Percentiles rank a stretch among this genome's conserved stretches.
Conservation (phyloP, 2,329 filamentous ascomycete genomes). For the Ilyonectria destructans region DNA sequence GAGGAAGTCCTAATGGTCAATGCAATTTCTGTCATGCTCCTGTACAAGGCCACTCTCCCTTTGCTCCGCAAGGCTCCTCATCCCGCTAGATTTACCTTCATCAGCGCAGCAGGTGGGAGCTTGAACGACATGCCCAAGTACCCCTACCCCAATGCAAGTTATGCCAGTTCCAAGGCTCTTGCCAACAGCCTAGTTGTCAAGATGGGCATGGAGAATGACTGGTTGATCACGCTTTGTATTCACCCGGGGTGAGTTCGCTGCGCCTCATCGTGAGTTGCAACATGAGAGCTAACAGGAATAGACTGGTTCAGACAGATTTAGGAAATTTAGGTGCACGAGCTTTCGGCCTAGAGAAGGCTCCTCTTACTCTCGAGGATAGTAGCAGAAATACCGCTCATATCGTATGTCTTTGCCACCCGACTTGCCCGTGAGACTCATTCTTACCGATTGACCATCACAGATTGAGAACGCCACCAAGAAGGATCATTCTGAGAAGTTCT, state of each 20-base stretch:
- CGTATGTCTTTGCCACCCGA: background rate
- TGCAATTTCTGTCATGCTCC: background rate
- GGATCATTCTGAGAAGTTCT: background rate
- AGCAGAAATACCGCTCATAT: background rate
- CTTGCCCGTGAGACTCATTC: background rate
- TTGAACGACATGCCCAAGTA: background rate
- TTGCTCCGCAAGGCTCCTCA: background rate
- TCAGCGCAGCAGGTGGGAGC: background rate
- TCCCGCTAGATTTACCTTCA: background rate
- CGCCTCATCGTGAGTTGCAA: background rate
- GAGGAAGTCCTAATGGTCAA: background rate
- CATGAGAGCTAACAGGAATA: background rate
- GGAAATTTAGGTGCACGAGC: background rate
- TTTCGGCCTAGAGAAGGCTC: background rate
- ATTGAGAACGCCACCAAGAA: background rate
- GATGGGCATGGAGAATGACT: background rate
- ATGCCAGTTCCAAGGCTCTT: background rate
- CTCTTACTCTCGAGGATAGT: background rate
- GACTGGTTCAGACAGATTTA: conserved; percentile 2
- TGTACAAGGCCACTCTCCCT: background rate
- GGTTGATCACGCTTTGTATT: background rate
- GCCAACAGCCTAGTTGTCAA: background rate
- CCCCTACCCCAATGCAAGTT: background rate
- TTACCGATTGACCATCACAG: background rate
- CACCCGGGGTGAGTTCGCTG: background rate